These are phyloP conservation scores for Phytophthora cryptogea DNA, from an alignment of 352 stramenopile species.

Conservation along the genomic window DNA sequence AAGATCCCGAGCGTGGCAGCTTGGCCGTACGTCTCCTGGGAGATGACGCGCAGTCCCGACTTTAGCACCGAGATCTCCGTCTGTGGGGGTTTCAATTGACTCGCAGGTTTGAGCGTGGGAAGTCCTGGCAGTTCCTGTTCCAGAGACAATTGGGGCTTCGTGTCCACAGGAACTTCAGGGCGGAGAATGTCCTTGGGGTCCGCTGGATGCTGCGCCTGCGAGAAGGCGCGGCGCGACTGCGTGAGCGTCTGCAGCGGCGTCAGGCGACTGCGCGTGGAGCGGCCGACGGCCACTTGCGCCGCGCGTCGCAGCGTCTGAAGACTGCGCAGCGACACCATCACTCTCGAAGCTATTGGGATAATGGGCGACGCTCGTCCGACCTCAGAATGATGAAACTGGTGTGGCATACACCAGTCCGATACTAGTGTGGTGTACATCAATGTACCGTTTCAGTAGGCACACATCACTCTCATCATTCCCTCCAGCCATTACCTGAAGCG, in stretches of 20 bases:
- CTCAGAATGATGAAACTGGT: slow-evolving; percentile 17
- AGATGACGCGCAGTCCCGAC: slow-evolving; percentile 96
- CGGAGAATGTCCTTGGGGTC: slow-evolving; percentile 64
- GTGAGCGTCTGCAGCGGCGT: slow-evolving; percentile 15
- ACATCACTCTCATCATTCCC: neutral
- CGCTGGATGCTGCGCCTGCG: slow-evolving; percentile 27
- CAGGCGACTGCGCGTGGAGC: neutral
- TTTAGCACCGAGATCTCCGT: slow-evolving; percentile 93
- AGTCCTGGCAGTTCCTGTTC: slow-evolving; percentile 67
- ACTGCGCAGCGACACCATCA: slow-evolving; percentile 37
- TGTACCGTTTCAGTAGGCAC: slow-evolving; percentile 12
- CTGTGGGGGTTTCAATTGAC: slow-evolving; percentile 82
- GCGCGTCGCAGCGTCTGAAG: slow-evolving; percentile 38
- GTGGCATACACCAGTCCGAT: neutral
- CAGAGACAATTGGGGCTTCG: slow-evolving; percentile 63
- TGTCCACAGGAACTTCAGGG: slow-evolving; percentile 37
- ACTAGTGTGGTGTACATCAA: slow-evolving; percentile 21
- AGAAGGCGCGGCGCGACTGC: slow-evolving; percentile 49
- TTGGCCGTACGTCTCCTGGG: slow-evolving; percentile 96
- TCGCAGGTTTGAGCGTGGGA: slow-evolving; percentile 83
- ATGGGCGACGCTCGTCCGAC: slow-evolving; percentile 17
- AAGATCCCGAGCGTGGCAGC: slow-evolving; percentile 95
- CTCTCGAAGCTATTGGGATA: slow-evolving; percentile 11
- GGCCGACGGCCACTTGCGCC: slow-evolving; percentile 13
- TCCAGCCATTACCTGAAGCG: slow-evolving; percentile 16